Conservation (phyloP, 306 rosid species). For the Citrullus colocynthis region DNA sequence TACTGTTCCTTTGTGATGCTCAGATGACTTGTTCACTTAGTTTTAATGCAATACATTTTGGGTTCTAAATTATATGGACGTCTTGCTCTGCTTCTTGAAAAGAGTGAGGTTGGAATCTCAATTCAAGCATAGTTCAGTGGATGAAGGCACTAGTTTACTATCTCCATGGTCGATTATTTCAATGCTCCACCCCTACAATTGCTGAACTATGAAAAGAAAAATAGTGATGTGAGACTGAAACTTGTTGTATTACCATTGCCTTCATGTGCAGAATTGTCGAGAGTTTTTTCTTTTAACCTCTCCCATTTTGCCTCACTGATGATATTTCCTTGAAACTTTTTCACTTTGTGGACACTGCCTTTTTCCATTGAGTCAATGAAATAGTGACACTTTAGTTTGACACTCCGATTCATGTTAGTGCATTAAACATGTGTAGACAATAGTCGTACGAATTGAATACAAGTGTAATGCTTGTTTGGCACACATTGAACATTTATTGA, state of each 20-base stretch:
- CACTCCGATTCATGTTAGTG: not conserved
- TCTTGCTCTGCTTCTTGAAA: not conserved
- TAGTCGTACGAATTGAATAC: not conserved
- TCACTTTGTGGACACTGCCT: not conserved
- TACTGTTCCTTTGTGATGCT: not conserved
- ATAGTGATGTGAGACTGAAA: not conserved
- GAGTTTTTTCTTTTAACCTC: not conserved
- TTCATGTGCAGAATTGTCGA: not conserved
- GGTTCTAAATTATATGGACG: not conserved
- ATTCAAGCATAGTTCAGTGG: no score
- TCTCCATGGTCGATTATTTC: not conserved
- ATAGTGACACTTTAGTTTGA: not conserved
- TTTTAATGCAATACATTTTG: not conserved
- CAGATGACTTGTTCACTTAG: not conserved
- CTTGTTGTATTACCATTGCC: not conserved
- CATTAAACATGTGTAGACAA: not conserved
- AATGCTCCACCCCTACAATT: no score
- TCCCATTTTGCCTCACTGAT: not conserved
- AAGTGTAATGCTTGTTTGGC: not conserved
- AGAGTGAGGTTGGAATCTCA: no score
- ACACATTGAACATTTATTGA: not conserved
- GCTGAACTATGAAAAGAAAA: not conserved
- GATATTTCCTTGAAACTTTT: not conserved
- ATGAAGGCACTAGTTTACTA: not conserved
- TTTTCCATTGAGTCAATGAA: not conserved